Evolutionary conservation across 2,329 filamentous ascomycete species (phyloP), one percentile per base, ranked within the genome.

Genomic region (Alternaria sp.): DNA sequence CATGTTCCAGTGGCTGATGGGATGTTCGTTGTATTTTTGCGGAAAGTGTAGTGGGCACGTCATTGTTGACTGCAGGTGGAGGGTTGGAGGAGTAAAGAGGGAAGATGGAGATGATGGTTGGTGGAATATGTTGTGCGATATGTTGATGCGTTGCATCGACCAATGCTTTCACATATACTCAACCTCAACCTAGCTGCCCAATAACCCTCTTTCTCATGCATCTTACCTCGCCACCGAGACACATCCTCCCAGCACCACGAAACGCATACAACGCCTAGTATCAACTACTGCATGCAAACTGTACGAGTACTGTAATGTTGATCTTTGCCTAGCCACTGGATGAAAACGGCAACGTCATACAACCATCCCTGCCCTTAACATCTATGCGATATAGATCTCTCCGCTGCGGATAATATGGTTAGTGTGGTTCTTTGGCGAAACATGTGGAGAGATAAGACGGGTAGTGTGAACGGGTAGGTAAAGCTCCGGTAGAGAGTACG

Each of bases 361-460:
- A 40, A 1, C 19, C 12, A 45, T 25, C 57, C 50, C 26, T 50
- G 25, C 13, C 6, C 3, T 26, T 63, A 50, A 50, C n/a, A 12
- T 36, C 28, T 36, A 60, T 63, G 61, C 49, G 21, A 32, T 63
- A 63, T 52, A 60, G 45, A 50, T 50, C 55, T 21, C 19, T 50
- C 28, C n/a, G 28, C 46, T 26, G n/a, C 28, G 32, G 26, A 26
- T 50, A 25, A 52, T 36, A 25, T 25, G 28, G 28, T 11, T 25
- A 55, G 36, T 28, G 10, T n/a, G 15, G 52, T 10, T 19, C n/a
- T 55, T 55, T 45, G 21, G 52, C 23, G 52, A 54, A 54, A 40
- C 28, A 10, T 43, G 50, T 25, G 49, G 49, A 40, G 30, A 25
- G 49, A 36, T 40, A 36, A 25, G 30, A 40, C 36, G 28, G 49